Percentiles rank a stretch among this genome's conserved stretches.
Conservation (phyloP, 1,284 basidiomycete genomes). For the Moniliophthora roreri region DNA sequence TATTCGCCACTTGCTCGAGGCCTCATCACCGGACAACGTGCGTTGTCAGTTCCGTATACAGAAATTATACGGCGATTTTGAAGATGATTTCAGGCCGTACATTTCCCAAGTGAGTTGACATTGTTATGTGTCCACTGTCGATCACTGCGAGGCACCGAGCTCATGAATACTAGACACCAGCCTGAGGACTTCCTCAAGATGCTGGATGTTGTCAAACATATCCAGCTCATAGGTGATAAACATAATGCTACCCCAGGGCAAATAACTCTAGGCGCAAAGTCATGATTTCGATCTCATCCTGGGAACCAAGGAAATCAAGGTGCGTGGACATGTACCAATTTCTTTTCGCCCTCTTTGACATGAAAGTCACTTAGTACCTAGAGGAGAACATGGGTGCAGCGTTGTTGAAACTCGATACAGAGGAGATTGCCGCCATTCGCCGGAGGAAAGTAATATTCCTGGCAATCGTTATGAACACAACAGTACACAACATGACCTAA, state of each 20-base stretch:
- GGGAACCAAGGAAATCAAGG: slow-evolving; percentile 28
- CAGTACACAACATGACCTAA: background rate
- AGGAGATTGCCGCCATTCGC: slow-evolving; percentile 16
- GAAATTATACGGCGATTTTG: slow-evolving; percentile 52
- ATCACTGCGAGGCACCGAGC: background rate
- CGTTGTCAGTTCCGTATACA: slow-evolving; percentile 17
- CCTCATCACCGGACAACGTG: slow-evolving; percentile 13
- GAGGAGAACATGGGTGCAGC: slow-evolving; percentile 19
- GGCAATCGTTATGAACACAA: slow-evolving; percentile 12
- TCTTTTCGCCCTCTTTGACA: no score
- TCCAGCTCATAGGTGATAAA: slow-evolving; percentile 31
- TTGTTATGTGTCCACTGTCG: background rate
- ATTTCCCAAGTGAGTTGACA: slow-evolving; percentile 33
- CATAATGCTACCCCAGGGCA: slow-evolving; percentile 41
- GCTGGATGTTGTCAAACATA: slow-evolving; percentile 34
- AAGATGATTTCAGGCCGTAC: slow-evolving; percentile 36
- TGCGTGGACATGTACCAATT: background rate
- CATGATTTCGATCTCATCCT: slow-evolving; percentile 42
- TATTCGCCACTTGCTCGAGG: slow-evolving; percentile 32
- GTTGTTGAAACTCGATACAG: slow-evolving; percentile 11
- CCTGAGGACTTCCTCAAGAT: slow-evolving; percentile 45
- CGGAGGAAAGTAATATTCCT: slow-evolving; percentile 15
- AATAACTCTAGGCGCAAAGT: slow-evolving; percentile 38
- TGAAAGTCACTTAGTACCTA: slow-evolving; percentile 18
- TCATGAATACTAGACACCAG: slow-evolving; percentile 20